A percentile compares a stretch with the other conserved stretches of the same genome.
Evolutionary conservation across 805 yeast genomes (phyloP).

Genomic region (Metschnikowia anglica): DNA sequence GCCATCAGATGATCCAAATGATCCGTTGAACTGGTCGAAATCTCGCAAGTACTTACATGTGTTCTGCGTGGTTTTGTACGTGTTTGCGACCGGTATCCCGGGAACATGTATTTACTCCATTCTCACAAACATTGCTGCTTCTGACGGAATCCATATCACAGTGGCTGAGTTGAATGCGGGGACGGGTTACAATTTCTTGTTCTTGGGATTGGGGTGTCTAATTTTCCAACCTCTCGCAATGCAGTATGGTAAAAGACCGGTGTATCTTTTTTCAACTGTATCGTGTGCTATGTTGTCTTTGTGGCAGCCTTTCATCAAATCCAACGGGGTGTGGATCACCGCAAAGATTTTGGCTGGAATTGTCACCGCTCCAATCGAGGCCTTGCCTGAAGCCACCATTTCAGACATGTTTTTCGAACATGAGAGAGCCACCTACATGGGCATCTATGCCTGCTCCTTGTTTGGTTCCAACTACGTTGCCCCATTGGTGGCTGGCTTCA

Average conservation of each 20-base stretch:
- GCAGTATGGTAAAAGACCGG: constrained; percentile 50
- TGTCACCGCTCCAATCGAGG: constrained; percentile 44
- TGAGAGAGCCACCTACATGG: constrained; percentile 30
- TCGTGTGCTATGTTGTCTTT: constrained; percentile 39
- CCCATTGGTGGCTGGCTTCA: constrained; percentile 22
- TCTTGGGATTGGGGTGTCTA: constrained; percentile 41
- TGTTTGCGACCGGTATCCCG: constrained; percentile 42
- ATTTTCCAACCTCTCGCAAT: constrained; percentile 52
- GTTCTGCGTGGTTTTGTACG: constrained; percentile 36
- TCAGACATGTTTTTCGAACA: constrained; percentile 53
- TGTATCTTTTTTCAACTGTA: constrained; percentile 38
- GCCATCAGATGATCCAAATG: constrained; percentile 68
- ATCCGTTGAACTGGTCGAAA: constrained; percentile 64
- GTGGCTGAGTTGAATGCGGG: constrained; percentile 19
- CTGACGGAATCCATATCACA: constrained; percentile 16
- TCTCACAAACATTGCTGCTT: constrained; percentile 18
- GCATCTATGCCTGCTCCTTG: constrained; percentile 17
- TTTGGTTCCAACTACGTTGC: constrained; percentile 28
- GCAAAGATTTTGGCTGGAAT: constrained; percentile 21
- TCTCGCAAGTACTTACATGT: constrained; percentile 48
- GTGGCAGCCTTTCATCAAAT: constrained; percentile 42
- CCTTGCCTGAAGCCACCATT: constrained; percentile 49
- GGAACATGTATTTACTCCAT: constrained; percentile 20
- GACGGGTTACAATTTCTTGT: constrained; percentile 18
- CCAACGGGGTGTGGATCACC: constrained; percentile 26